These are phyloP conservation scores for Neopestalotiopsis sp. DNA, from an alignment of 2,329 filamentous ascomycete genomes.

Conservation along the genomic window DNA sequence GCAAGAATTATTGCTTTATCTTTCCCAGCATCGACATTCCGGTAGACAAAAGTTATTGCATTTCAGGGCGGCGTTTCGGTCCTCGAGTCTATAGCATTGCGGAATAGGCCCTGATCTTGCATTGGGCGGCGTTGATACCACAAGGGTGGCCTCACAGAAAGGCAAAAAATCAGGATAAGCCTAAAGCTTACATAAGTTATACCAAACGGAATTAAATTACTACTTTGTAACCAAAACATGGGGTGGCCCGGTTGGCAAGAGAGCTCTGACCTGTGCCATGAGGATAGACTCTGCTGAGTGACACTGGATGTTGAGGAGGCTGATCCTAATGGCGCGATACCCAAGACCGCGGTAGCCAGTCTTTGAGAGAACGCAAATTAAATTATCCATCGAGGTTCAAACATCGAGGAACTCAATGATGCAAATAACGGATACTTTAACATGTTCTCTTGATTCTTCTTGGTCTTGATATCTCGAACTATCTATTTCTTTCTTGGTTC, in stretches of 20 bases:
- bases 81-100: background rate
- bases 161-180: background rate
- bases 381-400: too few species aligned
- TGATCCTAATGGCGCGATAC: too few species aligned
- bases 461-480: background rate
- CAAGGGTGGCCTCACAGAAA: background rate
- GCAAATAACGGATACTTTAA: background rate
- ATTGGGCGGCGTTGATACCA: slow-evolving; percentile 20
- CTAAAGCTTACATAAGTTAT: background rate
- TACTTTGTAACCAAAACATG: background rate
- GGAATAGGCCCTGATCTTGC: slow-evolving; percentile 13
- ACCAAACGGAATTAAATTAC: background rate
- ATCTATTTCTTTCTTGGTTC: background rate
- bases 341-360: too few species aligned
- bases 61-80: slow-evolving; percentile 21
- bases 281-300: too few species aligned
- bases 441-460: background rate
- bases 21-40: background rate
- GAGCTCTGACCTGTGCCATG: background rate
- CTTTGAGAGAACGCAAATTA: too few species aligned
- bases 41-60: slow-evolving; percentile 18
- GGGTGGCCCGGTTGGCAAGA: background rate
- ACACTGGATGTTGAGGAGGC: too few species aligned
- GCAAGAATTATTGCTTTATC: background rate
- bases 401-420: too few species aligned